Base-by-base conservation (phyloP, 345 rosid species). In the Citrus medica region DNA sequence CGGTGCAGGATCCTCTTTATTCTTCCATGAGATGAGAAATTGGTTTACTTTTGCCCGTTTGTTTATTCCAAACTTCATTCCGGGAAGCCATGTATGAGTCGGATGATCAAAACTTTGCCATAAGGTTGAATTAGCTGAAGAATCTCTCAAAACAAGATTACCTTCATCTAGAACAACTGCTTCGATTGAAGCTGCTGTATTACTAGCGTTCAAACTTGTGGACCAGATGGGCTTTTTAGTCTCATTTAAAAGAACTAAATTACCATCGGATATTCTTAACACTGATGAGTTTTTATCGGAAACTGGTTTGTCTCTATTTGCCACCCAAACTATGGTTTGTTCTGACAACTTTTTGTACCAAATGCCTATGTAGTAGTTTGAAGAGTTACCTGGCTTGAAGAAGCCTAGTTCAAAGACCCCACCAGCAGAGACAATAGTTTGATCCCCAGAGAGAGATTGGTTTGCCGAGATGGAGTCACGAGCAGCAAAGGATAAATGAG, bases 101-200 rank as follows among this genome's bases (percentile, higher is more conserved):
- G 91, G 98, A 58, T 86, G 80, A 66, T 94, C 97, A 64, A 91
- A 87, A 80, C 97, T 91, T 86, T 91, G 90, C 98, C 98, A 94
- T 14, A 89, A 78, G 0, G 69, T 33, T 6, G 88, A 71, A 79
- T 71, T 64, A 33, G 17, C 64, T 2, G 82, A 67, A 28, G 76
- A 81, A 28, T 77, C 80, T 80, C 81, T 84, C 70, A 87, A n/a
- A 28, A 84, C 85, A 73, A 89, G 78, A 73, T 89, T 87, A 21
- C 92, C 92, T 48, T 74, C 25, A 65, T 87, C 89, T 38, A 9
- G 65, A 8, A 89, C 90, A 4, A 83, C 83, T 9, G 90, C 79
- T 76, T 55, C 55, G 19, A 67, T 59, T 24, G 79, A 67, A 53
- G 64, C 21, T 40, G 38, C 7, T 7, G 38, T 37, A 7, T 17